Evolutionary conservation across 2,329 filamentous ascomycete species (phyloP).

Genomic region (Neodidymelliopsis sp.): DNA sequence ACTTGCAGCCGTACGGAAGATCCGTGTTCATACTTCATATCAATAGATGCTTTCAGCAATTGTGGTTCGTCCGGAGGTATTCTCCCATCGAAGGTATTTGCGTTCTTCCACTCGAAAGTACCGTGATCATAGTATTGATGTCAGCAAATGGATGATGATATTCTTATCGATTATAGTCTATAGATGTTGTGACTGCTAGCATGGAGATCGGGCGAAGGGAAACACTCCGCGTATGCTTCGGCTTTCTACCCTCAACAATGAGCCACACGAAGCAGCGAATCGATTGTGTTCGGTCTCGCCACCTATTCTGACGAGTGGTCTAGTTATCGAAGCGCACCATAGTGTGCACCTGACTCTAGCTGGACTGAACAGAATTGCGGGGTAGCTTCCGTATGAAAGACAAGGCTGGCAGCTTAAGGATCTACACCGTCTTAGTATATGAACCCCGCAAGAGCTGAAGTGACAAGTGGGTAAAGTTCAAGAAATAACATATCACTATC

Average conservation of each 20-base stretch:
- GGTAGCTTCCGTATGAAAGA: constrained; percentile 7
- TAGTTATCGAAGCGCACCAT: neutral
- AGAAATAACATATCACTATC: neutral
- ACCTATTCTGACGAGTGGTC: neutral
- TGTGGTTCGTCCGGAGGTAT: too few species aligned
- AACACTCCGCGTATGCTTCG: neutral
- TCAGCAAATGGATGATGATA: too few species aligned
- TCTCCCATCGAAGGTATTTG: too few species aligned
- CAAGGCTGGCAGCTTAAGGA: constrained; percentile 1
- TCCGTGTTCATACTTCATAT: neutral
- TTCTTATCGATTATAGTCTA: constrained; percentile 3
- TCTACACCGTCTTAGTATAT: constrained; percentile 5
- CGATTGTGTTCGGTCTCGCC: neutral
- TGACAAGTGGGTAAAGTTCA: too few species aligned
- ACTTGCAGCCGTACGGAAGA: neutral
- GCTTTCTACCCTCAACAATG: too few species aligned
- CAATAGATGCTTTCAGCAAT: neutral
- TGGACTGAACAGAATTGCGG: constrained; percentile 2
- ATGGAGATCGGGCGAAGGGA: constrained; percentile 10
- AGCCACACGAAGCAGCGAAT: too few species aligned
- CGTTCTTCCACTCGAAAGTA: neutral
- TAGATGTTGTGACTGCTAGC: neutral
- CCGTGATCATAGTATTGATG: neutral
- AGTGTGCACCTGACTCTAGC: neutral
- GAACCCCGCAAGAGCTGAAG: constrained; percentile 15